Percentiles rank a stretch among this genome's conserved stretches.
These are phyloP conservation scores for Paecilomyces sp. DNA, from an alignment of 2,329 filamentous ascomycete genomes.

Conservation along the genomic window DNA sequence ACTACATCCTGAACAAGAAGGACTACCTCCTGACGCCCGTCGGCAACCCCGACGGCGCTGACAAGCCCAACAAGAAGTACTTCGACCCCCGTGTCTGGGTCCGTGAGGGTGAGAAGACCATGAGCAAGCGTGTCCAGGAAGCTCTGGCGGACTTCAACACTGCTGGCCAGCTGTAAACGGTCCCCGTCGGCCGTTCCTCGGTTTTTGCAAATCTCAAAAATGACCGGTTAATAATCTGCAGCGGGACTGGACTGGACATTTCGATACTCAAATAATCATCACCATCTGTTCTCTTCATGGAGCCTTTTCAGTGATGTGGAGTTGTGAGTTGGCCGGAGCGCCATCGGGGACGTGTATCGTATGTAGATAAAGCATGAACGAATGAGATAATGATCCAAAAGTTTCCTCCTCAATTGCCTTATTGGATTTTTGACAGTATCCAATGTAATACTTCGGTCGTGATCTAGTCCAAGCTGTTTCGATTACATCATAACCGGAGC, in stretches of 20 bases:
- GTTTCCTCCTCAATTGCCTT: too few relatives aligned
- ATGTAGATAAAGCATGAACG: neutral
- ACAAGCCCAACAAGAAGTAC: slow-evolving; percentile 99
- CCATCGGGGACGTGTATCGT: neutral
- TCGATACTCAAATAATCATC: neutral
- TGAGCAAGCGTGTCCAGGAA: slow-evolving; percentile 71
- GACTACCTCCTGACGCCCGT: slow-evolving; percentile 83
- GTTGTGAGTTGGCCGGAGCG: neutral
- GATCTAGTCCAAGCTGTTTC: too few relatives aligned
- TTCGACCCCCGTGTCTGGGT: slow-evolving; percentile 88
- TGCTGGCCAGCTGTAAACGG: slow-evolving; percentile 63
- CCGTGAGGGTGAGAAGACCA: slow-evolving; percentile 89
- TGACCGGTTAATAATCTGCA: neutral
- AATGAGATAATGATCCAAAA: neutral
- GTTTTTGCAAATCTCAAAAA: neutral
- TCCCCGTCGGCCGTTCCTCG: neutral
- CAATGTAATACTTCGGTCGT: too few relatives aligned
- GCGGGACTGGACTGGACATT: neutral
- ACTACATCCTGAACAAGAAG: slow-evolving; percentile 91
- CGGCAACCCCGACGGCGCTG: slow-evolving; percentile 88
- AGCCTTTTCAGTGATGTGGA: neutral
- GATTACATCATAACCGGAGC: too few relatives aligned
- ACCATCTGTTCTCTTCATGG: neutral
- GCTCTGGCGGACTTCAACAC: slow-evolving; percentile 91
- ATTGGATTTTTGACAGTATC: too few relatives aligned